Conservation (phyloP, 2,329 filamentous ascomycete genomes). For the Pezicula rhizophila region DNA sequence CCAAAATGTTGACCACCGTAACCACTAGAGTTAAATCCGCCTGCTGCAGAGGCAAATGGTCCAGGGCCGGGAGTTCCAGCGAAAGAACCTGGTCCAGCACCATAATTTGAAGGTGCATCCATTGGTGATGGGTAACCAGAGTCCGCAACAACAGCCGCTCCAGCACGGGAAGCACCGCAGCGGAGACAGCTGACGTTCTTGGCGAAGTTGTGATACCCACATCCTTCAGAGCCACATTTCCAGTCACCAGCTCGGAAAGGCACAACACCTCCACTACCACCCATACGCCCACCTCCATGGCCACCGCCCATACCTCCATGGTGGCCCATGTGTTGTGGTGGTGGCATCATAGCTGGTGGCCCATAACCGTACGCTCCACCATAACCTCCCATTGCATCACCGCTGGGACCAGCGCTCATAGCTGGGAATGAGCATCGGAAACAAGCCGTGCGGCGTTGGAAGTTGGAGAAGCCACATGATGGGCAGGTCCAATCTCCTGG, state of each 20-base stretch:
- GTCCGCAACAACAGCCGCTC: conserved; percentile 89
- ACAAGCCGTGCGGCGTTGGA: conserved; percentile 95
- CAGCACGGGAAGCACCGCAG: conserved; percentile 89
- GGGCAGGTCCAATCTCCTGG: conserved; percentile 99
- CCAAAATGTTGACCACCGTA: conserved; percentile 75
- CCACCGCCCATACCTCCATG: conserved; percentile 46
- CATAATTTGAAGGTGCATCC: conserved; percentile 77
- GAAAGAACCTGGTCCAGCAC: conserved; percentile 85
- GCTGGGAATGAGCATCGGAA: conserved; percentile 99
- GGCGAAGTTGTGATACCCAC: conserved; percentile 98
- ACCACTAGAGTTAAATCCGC: conserved; percentile 59
- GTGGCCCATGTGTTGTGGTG: conserved; percentile 66
- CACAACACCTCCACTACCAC: conserved; percentile 77
- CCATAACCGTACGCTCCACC: conserved; percentile 57
- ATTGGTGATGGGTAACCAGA: conserved; percentile 87
- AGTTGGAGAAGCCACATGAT: conserved; percentile 98
- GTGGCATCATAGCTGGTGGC: conserved; percentile 75
- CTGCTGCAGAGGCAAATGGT: conserved; percentile 64
- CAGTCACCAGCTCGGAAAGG: conserved; percentile 98
- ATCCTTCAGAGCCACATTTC: conserved; percentile 97
- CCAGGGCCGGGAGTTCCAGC: conserved; percentile 73
- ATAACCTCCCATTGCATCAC: conserved; percentile 64
- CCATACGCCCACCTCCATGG: conserved; percentile 63
- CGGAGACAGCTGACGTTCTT: conserved; percentile 98
- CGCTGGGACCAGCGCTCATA: conserved; percentile 67